A percentile compares a stretch with the other conserved stretches of the same genome.
These are phyloP conservation scores for Trichoderma endophyticum DNA, from an alignment of 2,329 filamentous ascomycete genomes.

Conservation along the genomic window DNA sequence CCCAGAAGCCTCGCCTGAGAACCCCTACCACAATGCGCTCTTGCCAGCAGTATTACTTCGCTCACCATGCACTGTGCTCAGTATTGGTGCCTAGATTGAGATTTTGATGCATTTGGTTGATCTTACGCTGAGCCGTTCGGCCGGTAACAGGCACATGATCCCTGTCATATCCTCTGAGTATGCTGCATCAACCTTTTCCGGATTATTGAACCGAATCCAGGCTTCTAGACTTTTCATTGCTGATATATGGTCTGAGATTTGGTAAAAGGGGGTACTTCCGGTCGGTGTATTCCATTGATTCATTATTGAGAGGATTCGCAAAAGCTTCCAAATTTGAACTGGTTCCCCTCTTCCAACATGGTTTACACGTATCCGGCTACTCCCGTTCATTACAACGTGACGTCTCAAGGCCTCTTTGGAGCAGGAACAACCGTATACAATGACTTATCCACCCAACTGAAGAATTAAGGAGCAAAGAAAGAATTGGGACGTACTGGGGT, in stretches of 20 bases:
- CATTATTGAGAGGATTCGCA: not conserved
- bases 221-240: not conserved
- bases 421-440: not conserved
- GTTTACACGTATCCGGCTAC: not conserved
- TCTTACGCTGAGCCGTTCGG: not conserved
- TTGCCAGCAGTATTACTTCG: not conserved
- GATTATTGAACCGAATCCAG: not conserved
- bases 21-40: not conserved
- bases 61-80: not conserved
- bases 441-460: not conserved
- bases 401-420: not conserved
- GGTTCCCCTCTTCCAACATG: not conserved
- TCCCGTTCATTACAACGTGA: not conserved
- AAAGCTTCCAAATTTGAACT: not conserved
- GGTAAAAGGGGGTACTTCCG: not conserved
- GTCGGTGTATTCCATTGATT: not conserved
- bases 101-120: not conserved
- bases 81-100: not conserved
- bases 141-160: not conserved
- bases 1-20: not conserved
- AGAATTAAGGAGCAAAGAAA: not conserved
- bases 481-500: not conserved
- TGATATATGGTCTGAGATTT: not conserved
- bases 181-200: not conserved
- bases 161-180: not conserved